These are phyloP conservation scores for Cymbidium sinense DNA, from an alignment of 106 monocot species.

Conservation along the genomic window DNA sequence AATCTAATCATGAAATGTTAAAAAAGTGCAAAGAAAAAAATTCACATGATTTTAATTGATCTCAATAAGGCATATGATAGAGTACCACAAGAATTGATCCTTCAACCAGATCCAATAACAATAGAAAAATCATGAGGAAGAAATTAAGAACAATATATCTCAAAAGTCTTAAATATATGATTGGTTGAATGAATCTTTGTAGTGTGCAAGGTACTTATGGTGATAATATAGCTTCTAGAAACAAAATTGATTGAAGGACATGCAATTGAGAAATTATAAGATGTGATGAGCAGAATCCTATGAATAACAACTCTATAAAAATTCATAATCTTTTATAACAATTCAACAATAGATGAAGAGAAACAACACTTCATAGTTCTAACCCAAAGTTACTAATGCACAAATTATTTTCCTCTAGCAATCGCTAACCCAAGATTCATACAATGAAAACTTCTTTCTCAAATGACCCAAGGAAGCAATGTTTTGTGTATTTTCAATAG, in stretches of 20 bases:
- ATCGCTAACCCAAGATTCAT: not conserved
- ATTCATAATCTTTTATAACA: not conserved
- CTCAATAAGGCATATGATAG: no score
- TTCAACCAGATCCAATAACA: not conserved
- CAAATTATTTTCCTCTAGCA: not conserved
- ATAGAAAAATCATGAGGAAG: not conserved
- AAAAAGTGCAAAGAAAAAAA: no score
- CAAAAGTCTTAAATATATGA: not conserved
- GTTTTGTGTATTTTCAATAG: no score
- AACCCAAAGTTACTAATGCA: not conserved
- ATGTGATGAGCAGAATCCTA: not conserved
- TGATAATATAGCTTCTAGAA: not conserved
- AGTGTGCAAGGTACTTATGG: not conserved
- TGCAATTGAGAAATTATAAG: not conserved
- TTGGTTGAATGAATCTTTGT: not conserved
- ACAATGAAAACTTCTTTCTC: not conserved
- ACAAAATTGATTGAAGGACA: not conserved
- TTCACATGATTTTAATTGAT: no score
- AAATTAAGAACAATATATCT: not conserved
- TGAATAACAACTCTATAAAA: not conserved
- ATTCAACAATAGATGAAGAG: not conserved
- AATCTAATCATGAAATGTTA: no score
- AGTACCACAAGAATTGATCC: no score
- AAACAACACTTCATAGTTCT: not conserved
- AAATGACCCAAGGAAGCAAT: not conserved